Conservation (phyloP, 2,329 filamentous ascomycete genomes). For the Fusarium virguliforme region DNA sequence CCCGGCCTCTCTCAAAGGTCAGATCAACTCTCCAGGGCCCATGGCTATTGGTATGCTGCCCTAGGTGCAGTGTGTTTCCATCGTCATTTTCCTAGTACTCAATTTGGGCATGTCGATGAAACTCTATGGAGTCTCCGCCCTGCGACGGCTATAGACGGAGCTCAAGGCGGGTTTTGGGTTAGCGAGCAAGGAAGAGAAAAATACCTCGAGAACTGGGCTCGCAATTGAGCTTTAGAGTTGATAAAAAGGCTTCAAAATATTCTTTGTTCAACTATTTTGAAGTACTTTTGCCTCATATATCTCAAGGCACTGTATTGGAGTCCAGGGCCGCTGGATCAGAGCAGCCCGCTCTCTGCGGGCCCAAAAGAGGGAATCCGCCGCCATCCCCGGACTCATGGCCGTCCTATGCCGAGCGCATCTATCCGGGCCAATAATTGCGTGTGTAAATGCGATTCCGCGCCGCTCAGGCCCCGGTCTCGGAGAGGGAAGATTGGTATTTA, state of each 20-base stretch:
- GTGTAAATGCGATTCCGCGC: too few relatives aligned
- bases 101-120: too few relatives aligned
- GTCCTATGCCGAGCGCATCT: neutral
- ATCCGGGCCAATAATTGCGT: neutral
- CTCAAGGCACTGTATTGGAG: neutral
- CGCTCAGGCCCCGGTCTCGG: neutral
- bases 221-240: neutral
- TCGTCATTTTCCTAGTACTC: too few relatives aligned
- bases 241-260: neutral
- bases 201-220: neutral
- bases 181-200: neutral
- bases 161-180: neutral
- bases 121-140: too few relatives aligned
- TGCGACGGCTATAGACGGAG: conserved; percentile 1
- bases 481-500: neutral
- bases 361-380: neutral
- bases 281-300: too few relatives aligned
- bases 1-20: too few relatives aligned
- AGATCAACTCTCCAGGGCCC: too few relatives aligned
- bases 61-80: neutral
- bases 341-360: neutral
- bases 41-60: too few relatives aligned
- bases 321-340: neutral
- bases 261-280: neutral
- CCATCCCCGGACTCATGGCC: neutral